Evolutionary conservation across 2,329 filamentous ascomycete species (phyloP).

Genomic region (Zasmidium cellare): DNA sequence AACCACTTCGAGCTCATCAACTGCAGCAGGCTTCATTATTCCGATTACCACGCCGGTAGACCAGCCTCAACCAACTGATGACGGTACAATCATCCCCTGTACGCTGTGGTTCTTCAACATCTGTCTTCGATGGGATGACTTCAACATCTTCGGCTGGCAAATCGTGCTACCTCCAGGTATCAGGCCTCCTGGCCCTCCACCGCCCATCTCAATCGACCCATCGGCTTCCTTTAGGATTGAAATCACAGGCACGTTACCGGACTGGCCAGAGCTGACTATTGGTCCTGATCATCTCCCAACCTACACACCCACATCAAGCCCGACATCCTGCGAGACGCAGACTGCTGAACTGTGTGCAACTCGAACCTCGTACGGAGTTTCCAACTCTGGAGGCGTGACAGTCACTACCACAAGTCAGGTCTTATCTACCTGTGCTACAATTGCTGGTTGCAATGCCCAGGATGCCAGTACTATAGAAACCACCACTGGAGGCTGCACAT

Average conservation of each 20-base stretch:
- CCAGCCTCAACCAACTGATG: conserved; percentile 5
- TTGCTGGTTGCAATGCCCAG: conserved; percentile 6
- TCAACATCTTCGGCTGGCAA: conserved; percentile 9
- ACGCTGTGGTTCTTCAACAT: conserved; percentile 12
- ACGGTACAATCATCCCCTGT: conserved; percentile 9
- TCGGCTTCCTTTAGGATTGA: conserved; percentile 2
- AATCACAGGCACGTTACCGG: conserved; percentile 3
- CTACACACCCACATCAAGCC: conserved; percentile 1
- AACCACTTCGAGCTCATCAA: not conserved
- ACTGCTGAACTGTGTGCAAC: conserved; percentile 10
- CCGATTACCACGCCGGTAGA: conserved; percentile 7
- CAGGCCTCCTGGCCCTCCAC: conserved; percentile 10
- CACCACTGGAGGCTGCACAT: conserved; percentile 3
- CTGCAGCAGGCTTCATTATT: not conserved
- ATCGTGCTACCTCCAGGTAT: conserved; percentile 10
- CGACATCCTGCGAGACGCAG: conserved; percentile 5
- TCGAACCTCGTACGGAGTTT: conserved; percentile 12
- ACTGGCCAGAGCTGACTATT: conserved; percentile 9
- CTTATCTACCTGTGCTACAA: conserved; percentile 10
- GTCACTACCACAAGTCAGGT: conserved; percentile 8
- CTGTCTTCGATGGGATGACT: conserved; percentile 8
- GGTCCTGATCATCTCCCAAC: conserved; percentile 11
- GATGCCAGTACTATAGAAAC: not conserved
- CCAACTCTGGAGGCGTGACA: not conserved
- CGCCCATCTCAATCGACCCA: conserved; percentile 2